phyloP scores from a whole-genome alignment of 2,329 filamentous ascomycete species.

The Ploettnerulaceae sp. region DNA sequence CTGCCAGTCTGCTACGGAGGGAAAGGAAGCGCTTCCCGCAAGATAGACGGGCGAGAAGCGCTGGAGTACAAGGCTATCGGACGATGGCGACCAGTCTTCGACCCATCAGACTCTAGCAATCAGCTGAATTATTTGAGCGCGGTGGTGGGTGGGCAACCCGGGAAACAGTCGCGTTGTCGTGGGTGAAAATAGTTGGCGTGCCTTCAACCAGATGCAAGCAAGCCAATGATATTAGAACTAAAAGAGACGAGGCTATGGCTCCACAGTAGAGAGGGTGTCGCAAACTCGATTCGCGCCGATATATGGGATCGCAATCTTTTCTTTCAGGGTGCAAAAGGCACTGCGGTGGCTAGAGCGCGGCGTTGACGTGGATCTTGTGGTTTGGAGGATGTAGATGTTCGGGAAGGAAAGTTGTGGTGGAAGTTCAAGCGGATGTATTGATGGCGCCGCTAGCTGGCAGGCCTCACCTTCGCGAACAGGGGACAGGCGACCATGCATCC shows the following conservation, averaged over 20 bases:
- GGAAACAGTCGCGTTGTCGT: conserved; percentile 9
- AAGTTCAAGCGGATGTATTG: conserved; percentile 1
- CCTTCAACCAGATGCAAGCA: background rate
- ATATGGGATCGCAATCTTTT: background rate
- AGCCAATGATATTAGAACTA: conserved; percentile 6
- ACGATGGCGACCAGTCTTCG: conserved; percentile 23
- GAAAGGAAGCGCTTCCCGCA: conserved; percentile 32
- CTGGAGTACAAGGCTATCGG: conserved; percentile 31
- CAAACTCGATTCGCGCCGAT: background rate
- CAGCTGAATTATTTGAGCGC: background rate
- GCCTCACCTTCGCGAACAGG: background rate
- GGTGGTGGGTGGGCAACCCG: background rate
- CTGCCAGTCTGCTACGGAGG: conserved; percentile 7
- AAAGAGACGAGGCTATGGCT: conserved; percentile 10
- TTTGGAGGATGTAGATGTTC: background rate
- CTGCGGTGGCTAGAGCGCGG: background rate
- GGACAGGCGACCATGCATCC: conserved; percentile 1
- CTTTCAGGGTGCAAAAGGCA: background rate
- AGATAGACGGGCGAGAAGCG: conserved; percentile 32
- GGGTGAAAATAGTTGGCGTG: conserved; percentile 5
- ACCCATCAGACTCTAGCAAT: conserved; percentile 30
- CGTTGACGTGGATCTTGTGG: background rate
- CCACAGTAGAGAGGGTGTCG: conserved; percentile 1
- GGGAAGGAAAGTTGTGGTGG: conserved; percentile 6
- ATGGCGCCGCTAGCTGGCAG: background rate